Conservation (phyloP, 169 alveolate species). For the Plasmodium inui region DNA sequence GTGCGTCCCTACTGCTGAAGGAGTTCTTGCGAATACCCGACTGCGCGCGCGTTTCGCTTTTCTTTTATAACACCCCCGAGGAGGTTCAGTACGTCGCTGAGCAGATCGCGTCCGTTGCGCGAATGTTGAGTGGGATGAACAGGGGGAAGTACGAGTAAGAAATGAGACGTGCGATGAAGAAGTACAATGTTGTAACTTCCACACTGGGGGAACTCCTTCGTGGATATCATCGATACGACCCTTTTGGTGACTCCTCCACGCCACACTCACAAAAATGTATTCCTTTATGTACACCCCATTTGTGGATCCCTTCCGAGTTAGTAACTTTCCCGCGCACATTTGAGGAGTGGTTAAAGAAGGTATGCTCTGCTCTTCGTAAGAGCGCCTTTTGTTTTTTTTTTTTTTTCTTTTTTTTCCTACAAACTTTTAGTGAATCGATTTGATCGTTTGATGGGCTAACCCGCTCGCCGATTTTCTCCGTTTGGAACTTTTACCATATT, state of each 20-base stretch:
- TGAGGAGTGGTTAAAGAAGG: background rate
- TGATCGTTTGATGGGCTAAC: background rate
- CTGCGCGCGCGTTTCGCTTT: constrained; percentile 22
- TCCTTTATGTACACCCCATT: background rate
- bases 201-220: background rate
- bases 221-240: background rate
- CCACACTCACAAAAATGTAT: background rate
- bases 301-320: background rate
- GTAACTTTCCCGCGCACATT: background rate
- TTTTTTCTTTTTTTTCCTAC: background rate
- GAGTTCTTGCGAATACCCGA: constrained; percentile 17
- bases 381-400: background rate
- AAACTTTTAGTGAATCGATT: no score
- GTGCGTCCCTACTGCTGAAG: constrained; percentile 36
- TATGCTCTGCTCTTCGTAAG: background rate
- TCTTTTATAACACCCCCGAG: constrained; percentile 67
- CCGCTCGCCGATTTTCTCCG: background rate
- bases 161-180: no score
- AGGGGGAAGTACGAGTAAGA: background rate
- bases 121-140: constrained; percentile 4
- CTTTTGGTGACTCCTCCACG: background rate
- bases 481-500: background rate
- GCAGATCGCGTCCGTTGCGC: constrained; percentile 29
- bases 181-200: background rate
- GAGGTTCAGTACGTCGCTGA: constrained; percentile 33